Percentiles rank a stretch among this genome's conserved stretches.
phyloP scores from a whole-genome alignment of 768 basidiomycete genomes.

The Boletus fagicola region DNA sequence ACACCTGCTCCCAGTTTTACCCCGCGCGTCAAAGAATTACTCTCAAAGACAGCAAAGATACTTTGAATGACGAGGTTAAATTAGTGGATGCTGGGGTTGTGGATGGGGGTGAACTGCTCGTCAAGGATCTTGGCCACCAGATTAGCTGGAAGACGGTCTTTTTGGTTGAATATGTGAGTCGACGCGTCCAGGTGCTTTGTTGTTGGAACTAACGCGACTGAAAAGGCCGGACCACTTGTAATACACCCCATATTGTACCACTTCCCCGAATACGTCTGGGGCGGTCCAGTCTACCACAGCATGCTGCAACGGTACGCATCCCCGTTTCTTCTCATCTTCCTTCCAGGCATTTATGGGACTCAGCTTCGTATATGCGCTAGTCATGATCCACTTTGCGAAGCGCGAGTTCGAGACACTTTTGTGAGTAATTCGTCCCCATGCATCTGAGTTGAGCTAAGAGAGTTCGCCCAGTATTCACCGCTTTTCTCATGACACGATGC shows the following conservation, averaged over 20 bases:
- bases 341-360: slow-evolving; percentile 8
- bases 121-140: slow-evolving; percentile 93
- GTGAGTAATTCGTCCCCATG: slow-evolving; percentile 40
- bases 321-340: background rate
- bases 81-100: slow-evolving; percentile 56
- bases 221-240: slow-evolving; percentile 79
- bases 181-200: background rate
- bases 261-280: slow-evolving; percentile 68
- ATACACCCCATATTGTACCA: slow-evolving; percentile 86
- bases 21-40: slow-evolving; percentile 71
- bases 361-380: slow-evolving; percentile 69
- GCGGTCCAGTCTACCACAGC: slow-evolving; percentile 68
- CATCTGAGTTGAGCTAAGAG: slow-evolving; percentile 1
- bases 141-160: slow-evolving; percentile 88
- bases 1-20: slow-evolving; percentile 52
- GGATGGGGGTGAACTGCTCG: slow-evolving; percentile 61
- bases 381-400: slow-evolving; percentile 86
- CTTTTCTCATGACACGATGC: slow-evolving; percentile 96
- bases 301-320: slow-evolving; percentile 64
- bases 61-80: slow-evolving; percentile 61
- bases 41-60: slow-evolving; percentile 57
- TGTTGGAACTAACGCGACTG: slow-evolving; percentile 1
- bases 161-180: slow-evolving; percentile 88
- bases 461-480: slow-evolving; percentile 70
- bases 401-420: slow-evolving; percentile 91